Percentiles rank a stretch among this genome's conserved stretches.
Evolutionary conservation across 2,329 filamentous ascomycete genomes (phyloP).

Genomic region (Trichoderma breve): DNA sequence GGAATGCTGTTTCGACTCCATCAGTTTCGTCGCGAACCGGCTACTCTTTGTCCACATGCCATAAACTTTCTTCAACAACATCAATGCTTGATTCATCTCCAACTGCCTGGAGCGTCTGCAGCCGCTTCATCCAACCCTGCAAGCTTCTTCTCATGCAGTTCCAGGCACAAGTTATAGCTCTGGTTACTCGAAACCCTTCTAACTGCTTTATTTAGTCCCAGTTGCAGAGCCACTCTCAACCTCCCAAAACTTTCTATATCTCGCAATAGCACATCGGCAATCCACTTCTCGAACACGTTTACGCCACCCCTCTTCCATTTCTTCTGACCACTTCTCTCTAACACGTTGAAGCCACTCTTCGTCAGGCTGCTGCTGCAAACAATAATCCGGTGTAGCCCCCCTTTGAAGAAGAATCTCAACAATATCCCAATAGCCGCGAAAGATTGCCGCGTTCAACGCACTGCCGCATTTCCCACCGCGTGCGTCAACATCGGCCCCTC

Average conservation of each 20-base stretch:
- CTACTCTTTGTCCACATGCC: neutral
- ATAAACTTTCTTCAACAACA: neutral
- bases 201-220: neutral
- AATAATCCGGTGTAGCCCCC: neutral
- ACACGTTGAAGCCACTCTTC: neutral
- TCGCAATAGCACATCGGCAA: neutral
- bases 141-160: neutral
- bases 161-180: neutral
- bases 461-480: neutral
- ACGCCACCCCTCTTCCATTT: neutral
- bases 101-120: neutral
- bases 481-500: neutral
- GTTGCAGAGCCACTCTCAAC: neutral
- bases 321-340: neutral
- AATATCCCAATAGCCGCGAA: neutral
- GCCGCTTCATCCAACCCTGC: neutral
- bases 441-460: neutral
- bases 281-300: accelerated
- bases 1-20: neutral
- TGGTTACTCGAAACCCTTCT: neutral
- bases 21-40: neutral
- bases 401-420: neutral
- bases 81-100: neutral
- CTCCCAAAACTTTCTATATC: neutral
- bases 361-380: neutral